Evolutionary conservation across 2,329 filamentous ascomycete species (phyloP), one percentile per base, ranked within the genome.

Genomic region (Leptographium radiaticola): DNA sequence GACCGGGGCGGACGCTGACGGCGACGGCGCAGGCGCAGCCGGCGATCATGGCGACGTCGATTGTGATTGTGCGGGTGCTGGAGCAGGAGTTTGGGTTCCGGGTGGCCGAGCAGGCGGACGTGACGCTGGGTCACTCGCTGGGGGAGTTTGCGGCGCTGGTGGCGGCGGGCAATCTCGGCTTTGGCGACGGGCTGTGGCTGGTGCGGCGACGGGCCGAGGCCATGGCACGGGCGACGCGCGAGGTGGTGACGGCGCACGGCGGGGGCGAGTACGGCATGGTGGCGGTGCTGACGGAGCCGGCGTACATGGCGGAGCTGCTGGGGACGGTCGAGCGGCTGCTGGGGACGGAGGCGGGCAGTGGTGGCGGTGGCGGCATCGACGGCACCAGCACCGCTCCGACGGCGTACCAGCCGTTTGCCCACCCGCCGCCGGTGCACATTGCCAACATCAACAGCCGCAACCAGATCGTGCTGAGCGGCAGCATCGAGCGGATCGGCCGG

Each of bases 361-460:
- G 13, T 36, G 10, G n/a, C 34, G 16, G 12, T 25, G 25, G 11
- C 25, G 20, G 11, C 40, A 18, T 6, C 20, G 42, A 5, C 40
- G 40, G 6, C 40, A 16, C 39, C 15, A 15, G 5, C 45, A 36
- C 10, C 34, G 18, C 33, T 12, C 12, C 15, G 9, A 18, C 38
- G 13, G 16, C 20, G 12, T 30, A 20, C 49, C 16, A 20, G 10
- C 38, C 30, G 10, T 18, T 30, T n/a, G 25, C 25, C 4, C 20
- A 20, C 13, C 38, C 39, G 39, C 20, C 53, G 64, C 87, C 95
- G 68, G 90, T 96, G 51, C 74, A 86, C 60, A 89, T 97, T 61
- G 91, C 89, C 56, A 96, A 97, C 68, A 83, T 95, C 70, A 97
- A 97, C 71, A 88, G 84, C 67, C 93, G 89, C 71, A 95, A 95